Base-by-base conservation (phyloP, 2,329 filamentous ascomycete genomes). In the Blastomyces percursus region DNA sequence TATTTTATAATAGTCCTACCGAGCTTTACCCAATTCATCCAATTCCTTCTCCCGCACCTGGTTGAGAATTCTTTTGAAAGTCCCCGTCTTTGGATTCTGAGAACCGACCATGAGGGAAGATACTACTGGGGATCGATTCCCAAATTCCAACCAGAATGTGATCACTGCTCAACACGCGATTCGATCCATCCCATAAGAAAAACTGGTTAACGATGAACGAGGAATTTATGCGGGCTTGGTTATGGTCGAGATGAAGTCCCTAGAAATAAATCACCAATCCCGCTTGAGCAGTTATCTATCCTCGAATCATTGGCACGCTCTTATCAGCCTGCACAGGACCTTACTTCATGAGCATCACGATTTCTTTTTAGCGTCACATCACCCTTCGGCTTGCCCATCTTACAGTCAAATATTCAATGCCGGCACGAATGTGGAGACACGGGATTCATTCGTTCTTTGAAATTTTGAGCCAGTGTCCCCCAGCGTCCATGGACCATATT, bases 341-440 rank as follows among this genome's bases (percentile, higher is more conserved):
- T 72, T 96, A 0, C 76, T 96, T 0, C 85, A 94, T 65, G 90
- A 96, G 64, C 88, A 93, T 63, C 88, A 92, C 63, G 90, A 93
- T 65, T 93, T 93, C 69, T 92, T 96, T 63, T 78, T 96, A 0
- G 92, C 92, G 0, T 89, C 85, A 0, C 91, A 96, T 67, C 91
- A 97, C 70, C 92, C 91, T 0, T 88, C 86, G 0, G 90, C 91
- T 0, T 82, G 11, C 30, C 80, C 81, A 84, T 0, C 74, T 96
- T 0, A 87, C 91, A 0, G 82, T 82, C 0, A 94, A 94, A 65
- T 96, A 96, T 68, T 86, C 86, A 0, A 96, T 97, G 90, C 92
- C 93, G 0, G 91, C 90, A 0, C 80, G 93, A 0, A 94, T 97
- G 89, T 97, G 94, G 94, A 82, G 90, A 0, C 90, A 96, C 68